These are phyloP conservation scores for Phytophthora fragariae DNA, from an alignment of 352 stramenopile genomes.

Conservation along the genomic window DNA sequence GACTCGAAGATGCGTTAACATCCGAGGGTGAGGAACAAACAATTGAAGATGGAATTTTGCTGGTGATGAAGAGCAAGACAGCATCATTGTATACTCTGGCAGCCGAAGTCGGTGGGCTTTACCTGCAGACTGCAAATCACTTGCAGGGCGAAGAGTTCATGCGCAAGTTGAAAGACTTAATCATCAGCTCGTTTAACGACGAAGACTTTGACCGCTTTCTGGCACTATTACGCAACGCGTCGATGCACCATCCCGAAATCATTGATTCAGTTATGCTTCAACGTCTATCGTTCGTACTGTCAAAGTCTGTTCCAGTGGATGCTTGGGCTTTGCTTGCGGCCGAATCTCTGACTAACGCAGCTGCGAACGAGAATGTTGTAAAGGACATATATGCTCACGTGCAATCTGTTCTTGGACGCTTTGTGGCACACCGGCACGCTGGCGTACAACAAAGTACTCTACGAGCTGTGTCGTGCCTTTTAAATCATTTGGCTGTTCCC, in stretches of 20 bases:
- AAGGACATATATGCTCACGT: constrained; percentile 60
- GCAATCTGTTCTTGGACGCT: constrained; percentile 53
- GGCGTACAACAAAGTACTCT: constrained; percentile 57
- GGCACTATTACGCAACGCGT: constrained; percentile 66
- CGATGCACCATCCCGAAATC: constrained; percentile 59
- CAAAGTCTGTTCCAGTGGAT: constrained; percentile 64
- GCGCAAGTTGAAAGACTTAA: constrained; percentile 48
- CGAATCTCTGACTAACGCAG: constrained; percentile 56
- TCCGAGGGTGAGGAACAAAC: constrained; percentile 31
- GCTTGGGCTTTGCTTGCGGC: constrained; percentile 61
- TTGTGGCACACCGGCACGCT: constrained; percentile 61
- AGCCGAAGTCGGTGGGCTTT: constrained; percentile 70
- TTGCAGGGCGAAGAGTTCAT: constrained; percentile 36
- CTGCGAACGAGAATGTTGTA: constrained; percentile 43
- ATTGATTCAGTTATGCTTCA: constrained; percentile 80
- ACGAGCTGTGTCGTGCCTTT: constrained; percentile 48
- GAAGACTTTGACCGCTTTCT: constrained; percentile 80
- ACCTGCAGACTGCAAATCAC: constrained; percentile 34
- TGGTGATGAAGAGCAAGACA: constrained; percentile 55
- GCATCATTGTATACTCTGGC: constrained; percentile 65
- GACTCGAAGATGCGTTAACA: constrained; percentile 34
- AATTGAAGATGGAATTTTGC: constrained; percentile 61
- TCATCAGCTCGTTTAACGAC: constrained; percentile 59
- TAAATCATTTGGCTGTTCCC: constrained; percentile 39
- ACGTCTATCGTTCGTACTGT: constrained; percentile 70